Evolutionary conservation across 164 flowering plant genomes (phyloP), one percentile per base, ranked within the genome.

Genomic region (Magnolia officinalis): DNA sequence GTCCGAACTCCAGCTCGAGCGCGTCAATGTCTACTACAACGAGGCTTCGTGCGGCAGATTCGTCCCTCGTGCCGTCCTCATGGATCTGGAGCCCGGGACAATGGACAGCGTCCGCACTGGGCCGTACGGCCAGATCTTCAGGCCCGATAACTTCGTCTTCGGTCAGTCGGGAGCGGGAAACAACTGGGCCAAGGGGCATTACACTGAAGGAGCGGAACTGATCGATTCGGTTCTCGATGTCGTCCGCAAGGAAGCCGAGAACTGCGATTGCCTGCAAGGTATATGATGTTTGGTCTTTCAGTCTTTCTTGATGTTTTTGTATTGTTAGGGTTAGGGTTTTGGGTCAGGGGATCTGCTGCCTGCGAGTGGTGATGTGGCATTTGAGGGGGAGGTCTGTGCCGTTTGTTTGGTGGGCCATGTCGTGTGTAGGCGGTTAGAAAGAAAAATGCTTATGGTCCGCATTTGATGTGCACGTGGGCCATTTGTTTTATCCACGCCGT

Each of bases 11-110:
- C 89, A 85, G 74, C 83, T 85, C 13, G 89, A 87, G 65, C 78
- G 86, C 67, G 73, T 87, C 50, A 82, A 83, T 50, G 88, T 84
- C 1, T 88, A 86, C 31, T 88, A 83, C 86, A 88, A 88, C 50
- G 89, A 88, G 70, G 88, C 90, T 0, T 79, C 80, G 21, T 58
- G 83, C 21, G 87, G 87, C 14, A 75, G 88, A 74, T 88, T 29
- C 70, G 90, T 88, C 2, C 90, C 90, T 1, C 74, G 90, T 31
- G 90, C 88, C 31, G 90, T 88, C 7, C 89, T 88, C 23, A 85
- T 87, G 87, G 89, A 87, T 70, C 86, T 87, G 13, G 89, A 87
- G 77, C 87, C 89, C 18, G 89, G 89, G 9, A 83, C 86, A 70
- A 83, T 87, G 89, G 89, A 86, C 65, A 83, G 87, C 16, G 31